These are phyloP conservation scores for Inga laurina DNA, from an alignment of 306 rosid species.

Conservation along the genomic window DNA sequence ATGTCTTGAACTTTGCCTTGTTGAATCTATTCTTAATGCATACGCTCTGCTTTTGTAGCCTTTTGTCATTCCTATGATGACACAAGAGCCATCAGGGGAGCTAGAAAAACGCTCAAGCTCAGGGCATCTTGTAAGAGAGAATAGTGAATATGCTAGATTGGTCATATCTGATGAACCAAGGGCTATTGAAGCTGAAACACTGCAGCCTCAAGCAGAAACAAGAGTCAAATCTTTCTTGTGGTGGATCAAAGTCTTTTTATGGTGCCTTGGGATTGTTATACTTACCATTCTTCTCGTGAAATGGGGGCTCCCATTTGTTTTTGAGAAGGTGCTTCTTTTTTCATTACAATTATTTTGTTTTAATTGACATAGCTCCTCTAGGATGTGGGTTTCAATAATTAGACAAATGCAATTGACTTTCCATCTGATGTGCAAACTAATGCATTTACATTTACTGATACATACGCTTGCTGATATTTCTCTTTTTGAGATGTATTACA, in stretches of 20 bases:
- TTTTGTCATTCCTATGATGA: constrained; percentile 48
- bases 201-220: constrained; percentile 61
- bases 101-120: constrained; percentile 51
- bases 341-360: constrained; percentile 3
- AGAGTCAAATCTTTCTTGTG: constrained; percentile 51
- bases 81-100: constrained; percentile 55
- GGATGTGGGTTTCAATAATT: background rate
- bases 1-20: constrained; percentile 15
- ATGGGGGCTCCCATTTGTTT: constrained; percentile 76
- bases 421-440: background rate
- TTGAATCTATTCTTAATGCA: constrained; percentile 22
- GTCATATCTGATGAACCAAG: constrained; percentile 71
- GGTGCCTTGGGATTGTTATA: constrained; percentile 49
- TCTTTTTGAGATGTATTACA: background rate
- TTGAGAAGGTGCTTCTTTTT: constrained; percentile 59
- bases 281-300: constrained; percentile 48
- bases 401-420: background rate
- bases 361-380: background rate
- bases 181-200: constrained; percentile 48
- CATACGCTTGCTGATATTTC: background rate
- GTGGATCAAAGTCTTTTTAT: constrained; percentile 70
- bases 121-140: constrained; percentile 57
- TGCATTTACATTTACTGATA: background rate
- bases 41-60: constrained; percentile 25
- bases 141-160: constrained; percentile 79